Percentiles rank a stretch among this genome's conserved stretches.
Conservation (phyloP, 441 rosid genomes). For the Raphanus hybrid region DNA sequence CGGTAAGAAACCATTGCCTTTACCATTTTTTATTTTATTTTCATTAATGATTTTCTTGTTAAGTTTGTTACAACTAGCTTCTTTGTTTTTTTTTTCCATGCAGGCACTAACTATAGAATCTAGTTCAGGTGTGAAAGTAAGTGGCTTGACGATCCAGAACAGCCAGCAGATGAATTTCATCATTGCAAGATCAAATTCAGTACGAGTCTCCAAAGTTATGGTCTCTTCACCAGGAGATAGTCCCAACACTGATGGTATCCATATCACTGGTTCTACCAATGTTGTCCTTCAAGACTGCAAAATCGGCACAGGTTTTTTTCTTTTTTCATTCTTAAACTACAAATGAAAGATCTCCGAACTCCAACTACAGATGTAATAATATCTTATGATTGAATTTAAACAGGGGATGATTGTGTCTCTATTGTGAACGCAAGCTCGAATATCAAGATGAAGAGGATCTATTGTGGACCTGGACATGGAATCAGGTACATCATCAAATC, state of each 20-base stretch:
- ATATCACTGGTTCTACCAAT: conserved; percentile 76
- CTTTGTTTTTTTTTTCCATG: conserved; percentile 35
- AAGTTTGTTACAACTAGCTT: conserved; percentile 15
- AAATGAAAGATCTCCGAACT: neutral
- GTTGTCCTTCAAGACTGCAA: conserved; percentile 79
- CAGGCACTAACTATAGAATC: conserved; percentile 93
- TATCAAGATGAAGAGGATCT: conserved; percentile 81
- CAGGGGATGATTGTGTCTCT: conserved; percentile 95
- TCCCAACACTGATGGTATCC: conserved; percentile 97
- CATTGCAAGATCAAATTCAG: conserved; percentile 65
- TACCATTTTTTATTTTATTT: neutral
- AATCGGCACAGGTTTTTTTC: conserved; percentile 80
- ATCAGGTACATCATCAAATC: conserved; percentile 56
- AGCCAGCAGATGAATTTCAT: conserved; percentile 93
- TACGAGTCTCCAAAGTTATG: conserved; percentile 60
- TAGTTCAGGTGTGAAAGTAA: conserved; percentile 76
- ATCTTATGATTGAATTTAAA: conserved; percentile 17
- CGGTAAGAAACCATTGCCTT: conserved; percentile 46
- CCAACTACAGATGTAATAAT: neutral
- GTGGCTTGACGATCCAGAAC: conserved; percentile 70
- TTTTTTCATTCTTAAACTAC: neutral
- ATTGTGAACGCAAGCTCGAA: conserved; percentile 81
- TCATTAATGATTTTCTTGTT: conserved; percentile 13
- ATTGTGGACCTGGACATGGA: conserved; percentile 95
- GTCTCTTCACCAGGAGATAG: conserved; percentile 89